These are phyloP conservation scores for Pythium biforme DNA, from an alignment of 352 stramenopile species.

Conservation along the genomic window DNA sequence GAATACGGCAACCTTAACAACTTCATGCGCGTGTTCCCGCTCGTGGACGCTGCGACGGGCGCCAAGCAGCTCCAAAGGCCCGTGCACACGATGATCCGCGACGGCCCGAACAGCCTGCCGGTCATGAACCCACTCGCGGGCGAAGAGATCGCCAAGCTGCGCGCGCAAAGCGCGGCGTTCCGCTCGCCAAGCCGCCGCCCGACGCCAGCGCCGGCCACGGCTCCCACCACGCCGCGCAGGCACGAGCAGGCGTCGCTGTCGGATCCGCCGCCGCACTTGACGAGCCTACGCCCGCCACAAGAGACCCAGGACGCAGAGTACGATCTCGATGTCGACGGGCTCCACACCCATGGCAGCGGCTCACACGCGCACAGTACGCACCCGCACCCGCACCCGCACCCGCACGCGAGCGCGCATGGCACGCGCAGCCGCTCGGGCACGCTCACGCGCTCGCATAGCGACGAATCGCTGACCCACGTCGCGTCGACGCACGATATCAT, in stretches of 20 bases:
- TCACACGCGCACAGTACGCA: conserved; percentile 35
- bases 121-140: conserved; percentile 73
- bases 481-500: conserved; percentile 13
- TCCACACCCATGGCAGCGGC: conserved; percentile 1
- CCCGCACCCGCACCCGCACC: conserved; percentile 51
- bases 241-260: conserved; percentile 28
- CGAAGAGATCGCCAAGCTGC: conserved; percentile 63
- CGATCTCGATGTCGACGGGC: conserved; percentile 49
- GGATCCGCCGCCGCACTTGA: conserved; percentile 30
- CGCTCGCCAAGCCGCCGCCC: conserved; percentile 31
- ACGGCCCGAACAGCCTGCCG: conserved; percentile 43
- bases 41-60: conserved; percentile 17
- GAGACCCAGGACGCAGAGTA: conserved; percentile 72
- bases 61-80: conserved; percentile 55
- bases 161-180: conserved; percentile 31
- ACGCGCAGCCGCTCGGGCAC: conserved; percentile 48
- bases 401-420: conserved; percentile 30
- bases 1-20: conserved; percentile 89
- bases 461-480: conserved; percentile 50
- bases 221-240: conserved; percentile 10
- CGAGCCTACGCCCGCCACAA: conserved; percentile 43
- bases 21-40: conserved; percentile 64
- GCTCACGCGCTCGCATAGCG: conserved; percentile 70
- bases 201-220: conserved; percentile 22
- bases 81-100: conserved; percentile 71